Conservation (phyloP, 2,329 filamentous ascomycete species). For the Pyrenochaeta sp. region DNA sequence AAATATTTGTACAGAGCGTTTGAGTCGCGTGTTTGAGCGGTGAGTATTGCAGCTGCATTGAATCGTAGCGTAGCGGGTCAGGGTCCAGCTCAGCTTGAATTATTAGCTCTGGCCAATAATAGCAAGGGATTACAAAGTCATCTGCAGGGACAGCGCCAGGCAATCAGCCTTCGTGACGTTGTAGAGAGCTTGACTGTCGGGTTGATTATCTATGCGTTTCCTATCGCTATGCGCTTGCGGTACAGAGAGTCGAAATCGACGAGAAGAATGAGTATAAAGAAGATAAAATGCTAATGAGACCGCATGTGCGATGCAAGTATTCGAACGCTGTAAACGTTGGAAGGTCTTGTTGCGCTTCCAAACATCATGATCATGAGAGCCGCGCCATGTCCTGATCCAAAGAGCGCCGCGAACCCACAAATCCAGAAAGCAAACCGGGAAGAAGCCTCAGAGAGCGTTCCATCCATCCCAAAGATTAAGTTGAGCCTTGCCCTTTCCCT, state of each 20-base stretch:
- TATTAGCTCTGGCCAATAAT: slow-evolving; percentile 31
- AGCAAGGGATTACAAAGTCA: slow-evolving; percentile 21
- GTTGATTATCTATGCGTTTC: slow-evolving; percentile 1
- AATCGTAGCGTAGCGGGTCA: slow-evolving; percentile 25
- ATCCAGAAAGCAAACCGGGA: slow-evolving; percentile 35
- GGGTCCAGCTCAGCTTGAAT: slow-evolving; percentile 36
- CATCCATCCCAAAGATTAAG: slow-evolving; percentile 48
- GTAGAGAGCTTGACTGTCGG: neutral
- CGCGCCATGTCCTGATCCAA: slow-evolving; percentile 15
- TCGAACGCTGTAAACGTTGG: slow-evolving; percentile 7
- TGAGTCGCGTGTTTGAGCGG: slow-evolving; percentile 32
- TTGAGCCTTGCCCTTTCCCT: slow-evolving; percentile 45
- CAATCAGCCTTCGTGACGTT: slow-evolving; percentile 1
- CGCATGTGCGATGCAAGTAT: neutral
- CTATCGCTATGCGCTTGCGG: slow-evolving; percentile 13
- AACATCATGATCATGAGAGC: slow-evolving; percentile 20
- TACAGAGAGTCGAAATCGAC: neutral
- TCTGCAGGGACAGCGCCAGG: slow-evolving; percentile 21
- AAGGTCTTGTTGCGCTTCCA: slow-evolving; percentile 9
- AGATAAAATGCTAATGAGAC: neutral
- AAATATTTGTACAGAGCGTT: slow-evolving; percentile 8
- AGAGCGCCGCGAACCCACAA: slow-evolving; percentile 26
- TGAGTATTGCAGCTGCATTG: slow-evolving; percentile 24
- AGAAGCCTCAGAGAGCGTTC: slow-evolving; percentile 44
- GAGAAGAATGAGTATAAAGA: neutral